Evolutionary conservation across 441 rosid species (phyloP).

Genomic region (Adansonia grandidieri): DNA sequence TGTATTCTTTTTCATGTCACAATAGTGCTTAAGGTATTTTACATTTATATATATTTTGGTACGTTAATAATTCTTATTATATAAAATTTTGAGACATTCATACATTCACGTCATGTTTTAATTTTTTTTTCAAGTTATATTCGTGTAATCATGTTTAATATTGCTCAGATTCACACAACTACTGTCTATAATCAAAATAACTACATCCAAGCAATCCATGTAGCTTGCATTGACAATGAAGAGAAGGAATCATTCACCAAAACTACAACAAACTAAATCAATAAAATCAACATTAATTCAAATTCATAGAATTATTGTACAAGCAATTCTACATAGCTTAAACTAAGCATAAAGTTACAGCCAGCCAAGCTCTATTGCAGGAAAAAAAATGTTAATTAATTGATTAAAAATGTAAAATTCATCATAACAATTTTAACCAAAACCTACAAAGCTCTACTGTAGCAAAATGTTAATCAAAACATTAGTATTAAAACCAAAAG

Average conservation of each 20-base stretch:
- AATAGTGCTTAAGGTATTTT: too few relatives aligned
- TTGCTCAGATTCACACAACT: too few relatives aligned
- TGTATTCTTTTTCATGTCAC: too few relatives aligned
- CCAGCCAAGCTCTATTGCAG: background rate
- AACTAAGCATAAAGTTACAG: background rate
- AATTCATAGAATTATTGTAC: constrained; percentile 1
- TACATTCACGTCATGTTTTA: too few relatives aligned
- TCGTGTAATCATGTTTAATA: too few relatives aligned
- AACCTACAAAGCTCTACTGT: background rate
- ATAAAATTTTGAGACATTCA: too few relatives aligned
- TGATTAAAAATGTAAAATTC: background rate
- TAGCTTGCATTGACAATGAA: constrained; percentile 16
- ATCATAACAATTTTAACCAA: background rate
- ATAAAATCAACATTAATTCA: background rate
- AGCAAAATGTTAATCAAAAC: background rate
- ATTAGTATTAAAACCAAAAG: background rate
- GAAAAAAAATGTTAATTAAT: background rate
- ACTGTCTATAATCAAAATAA: constrained; percentile 13
- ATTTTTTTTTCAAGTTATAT: too few relatives aligned
- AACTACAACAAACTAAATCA: background rate
- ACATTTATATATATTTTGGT: too few relatives aligned
- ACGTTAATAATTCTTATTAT: too few relatives aligned
- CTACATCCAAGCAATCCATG: background rate
- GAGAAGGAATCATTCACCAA: background rate
- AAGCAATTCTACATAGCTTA: background rate